A percentile compares a stretch with the other conserved stretches of the same genome.
Evolutionary conservation across 768 basidiomycete species (phyloP).

Genomic region (Tephrocybe sp.): DNA sequence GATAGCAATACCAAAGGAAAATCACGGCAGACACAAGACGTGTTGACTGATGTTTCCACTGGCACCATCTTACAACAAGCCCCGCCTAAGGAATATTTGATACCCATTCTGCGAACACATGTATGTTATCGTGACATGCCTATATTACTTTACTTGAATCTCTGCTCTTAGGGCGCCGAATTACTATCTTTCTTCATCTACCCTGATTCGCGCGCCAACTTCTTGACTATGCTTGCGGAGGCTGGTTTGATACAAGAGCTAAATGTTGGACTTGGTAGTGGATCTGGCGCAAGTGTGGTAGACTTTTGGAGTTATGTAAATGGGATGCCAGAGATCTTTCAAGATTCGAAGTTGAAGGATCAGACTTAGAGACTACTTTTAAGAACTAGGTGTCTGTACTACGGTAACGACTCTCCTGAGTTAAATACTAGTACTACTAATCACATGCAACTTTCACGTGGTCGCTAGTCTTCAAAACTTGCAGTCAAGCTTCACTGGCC

Average conservation of each 20-base stretch:
- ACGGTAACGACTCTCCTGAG: too few relatives aligned
- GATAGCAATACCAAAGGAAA: conserved; percentile 30
- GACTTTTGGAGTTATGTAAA: conserved; percentile 72
- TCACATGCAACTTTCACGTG: background rate
- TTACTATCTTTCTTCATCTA: conserved; percentile 65
- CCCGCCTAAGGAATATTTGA: conserved; percentile 43
- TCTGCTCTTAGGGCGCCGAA: conserved; percentile 44
- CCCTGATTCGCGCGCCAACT: conserved; percentile 73
- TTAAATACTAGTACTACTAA: background rate
- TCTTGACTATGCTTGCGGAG: conserved; percentile 53
- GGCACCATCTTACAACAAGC: too few relatives aligned
- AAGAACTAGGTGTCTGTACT: too few relatives aligned
- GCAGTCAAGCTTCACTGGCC: too few relatives aligned
- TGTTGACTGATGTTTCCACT: too few relatives aligned
- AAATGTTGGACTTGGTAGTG: conserved; percentile 27
- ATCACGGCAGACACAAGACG: conserved; percentile 38
- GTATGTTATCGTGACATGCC: conserved; percentile 39
- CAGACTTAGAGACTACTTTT: too few relatives aligned
- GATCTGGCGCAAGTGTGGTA: conserved; percentile 38
- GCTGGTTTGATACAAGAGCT: conserved; percentile 44
- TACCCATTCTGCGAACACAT: conserved; percentile 54
- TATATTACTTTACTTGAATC: background rate
- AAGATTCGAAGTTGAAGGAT: too few relatives aligned
- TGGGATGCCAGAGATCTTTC: background rate
- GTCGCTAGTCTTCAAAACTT: too few relatives aligned